These are phyloP conservation scores for Fraxinus nigra DNA, from an alignment of 305 asterid genomes.

Conservation along the genomic window DNA sequence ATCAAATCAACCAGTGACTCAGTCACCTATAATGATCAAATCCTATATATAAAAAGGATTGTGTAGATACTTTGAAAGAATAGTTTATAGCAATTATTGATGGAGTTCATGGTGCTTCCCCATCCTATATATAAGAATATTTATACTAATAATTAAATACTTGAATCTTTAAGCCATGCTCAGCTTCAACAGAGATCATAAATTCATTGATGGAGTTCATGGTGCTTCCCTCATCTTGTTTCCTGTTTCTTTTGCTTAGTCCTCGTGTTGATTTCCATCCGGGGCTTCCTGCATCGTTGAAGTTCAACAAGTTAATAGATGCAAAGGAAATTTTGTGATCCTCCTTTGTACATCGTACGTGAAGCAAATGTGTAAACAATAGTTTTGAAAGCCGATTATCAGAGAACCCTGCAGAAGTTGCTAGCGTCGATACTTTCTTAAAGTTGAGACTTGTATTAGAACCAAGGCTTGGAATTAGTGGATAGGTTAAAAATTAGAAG, in stretches of 20 bases:
- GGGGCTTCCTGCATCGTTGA: neutral
- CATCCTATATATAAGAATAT: neutral
- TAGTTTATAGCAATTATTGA: neutral
- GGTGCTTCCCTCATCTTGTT: neutral
- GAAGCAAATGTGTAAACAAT: neutral
- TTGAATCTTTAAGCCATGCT: neutral
- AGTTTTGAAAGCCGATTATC: neutral
- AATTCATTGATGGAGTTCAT: slow-evolving; percentile 1
- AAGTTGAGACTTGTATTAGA: neutral
- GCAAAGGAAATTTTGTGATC: neutral
- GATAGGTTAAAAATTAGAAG: too few relatives aligned
- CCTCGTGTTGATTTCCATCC: neutral
- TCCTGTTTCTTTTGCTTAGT: neutral
- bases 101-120: neutral
- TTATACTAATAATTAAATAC: neutral
- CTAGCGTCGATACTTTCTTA: neutral
- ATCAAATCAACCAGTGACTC: neutral
- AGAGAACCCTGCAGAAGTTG: neutral
- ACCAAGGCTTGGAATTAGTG: too few relatives aligned
- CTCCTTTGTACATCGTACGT: neutral
- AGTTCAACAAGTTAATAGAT: neutral
- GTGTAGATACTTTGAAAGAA: neutral
- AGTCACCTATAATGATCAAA: neutral
- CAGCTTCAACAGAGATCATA: neutral
- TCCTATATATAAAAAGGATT: neutral